Percentiles rank a stretch among this genome's conserved stretches.
These are phyloP conservation scores for Backusella mclennaniae DNA, from an alignment of 192 early-diverging fungal species.

Conservation along the genomic window DNA sequence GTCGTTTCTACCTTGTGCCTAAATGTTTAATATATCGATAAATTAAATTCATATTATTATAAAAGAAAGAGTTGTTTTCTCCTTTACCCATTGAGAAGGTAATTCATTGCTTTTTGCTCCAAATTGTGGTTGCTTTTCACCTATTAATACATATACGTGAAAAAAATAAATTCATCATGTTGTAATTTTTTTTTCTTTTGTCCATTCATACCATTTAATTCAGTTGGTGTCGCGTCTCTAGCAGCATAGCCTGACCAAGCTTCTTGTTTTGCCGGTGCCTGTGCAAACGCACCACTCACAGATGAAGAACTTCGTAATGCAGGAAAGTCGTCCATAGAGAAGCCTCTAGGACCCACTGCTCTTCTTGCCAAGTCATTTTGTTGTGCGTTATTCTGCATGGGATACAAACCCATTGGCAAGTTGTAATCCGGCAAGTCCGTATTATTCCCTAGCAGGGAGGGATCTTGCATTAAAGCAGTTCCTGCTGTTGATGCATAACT, in stretches of 20 bases:
- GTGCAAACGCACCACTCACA: not conserved
- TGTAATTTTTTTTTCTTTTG: not conserved
- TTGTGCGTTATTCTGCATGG: not conserved
- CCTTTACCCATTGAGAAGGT: not conserved
- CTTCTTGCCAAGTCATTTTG: not conserved
- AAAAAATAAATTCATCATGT: no score
- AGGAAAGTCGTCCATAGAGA: conserved; percentile 34
- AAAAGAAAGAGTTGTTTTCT: not conserved
- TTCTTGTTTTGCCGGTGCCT: not conserved
- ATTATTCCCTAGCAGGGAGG: not conserved
- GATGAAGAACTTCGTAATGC: conserved; percentile 27
- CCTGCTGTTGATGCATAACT: conserved; percentile 39
- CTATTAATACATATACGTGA: not conserved
- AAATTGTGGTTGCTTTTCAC: not conserved
- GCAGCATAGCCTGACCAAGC: not conserved
- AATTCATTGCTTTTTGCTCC: not conserved
- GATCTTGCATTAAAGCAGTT: conserved; percentile 5
- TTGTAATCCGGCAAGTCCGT: not conserved
- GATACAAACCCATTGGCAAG: not conserved
- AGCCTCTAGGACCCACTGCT: conserved; percentile 20
- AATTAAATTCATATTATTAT: no score
- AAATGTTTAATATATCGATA: not conserved
- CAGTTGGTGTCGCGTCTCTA: not conserved
- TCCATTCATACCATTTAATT: not conserved
- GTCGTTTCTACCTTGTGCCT: conserved; percentile 4